These are phyloP conservation scores for Simmondsia chinensis DNA, from an alignment of 148 eudicot genomes.

Conservation along the genomic window DNA sequence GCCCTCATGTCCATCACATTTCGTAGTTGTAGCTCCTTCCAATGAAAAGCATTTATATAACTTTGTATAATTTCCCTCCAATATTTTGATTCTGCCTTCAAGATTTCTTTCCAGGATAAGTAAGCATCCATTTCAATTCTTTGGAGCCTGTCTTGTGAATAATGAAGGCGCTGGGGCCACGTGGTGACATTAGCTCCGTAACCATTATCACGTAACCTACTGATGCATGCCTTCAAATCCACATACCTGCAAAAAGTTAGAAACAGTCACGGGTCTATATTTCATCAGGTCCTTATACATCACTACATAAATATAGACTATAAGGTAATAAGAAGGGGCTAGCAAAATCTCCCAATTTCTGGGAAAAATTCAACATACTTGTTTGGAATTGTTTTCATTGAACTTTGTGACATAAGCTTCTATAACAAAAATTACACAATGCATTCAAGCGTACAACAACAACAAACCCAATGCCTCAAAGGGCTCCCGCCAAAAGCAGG, in stretches of 20 bases:
- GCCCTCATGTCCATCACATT: conserved; percentile 87
- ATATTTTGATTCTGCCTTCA: conserved; percentile 57
- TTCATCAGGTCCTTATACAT: too few species aligned
- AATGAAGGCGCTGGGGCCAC: conserved; percentile 72
- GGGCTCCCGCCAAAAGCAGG: too few species aligned
- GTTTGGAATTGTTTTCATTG: too few species aligned
- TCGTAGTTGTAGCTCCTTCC: conserved; percentile 31
- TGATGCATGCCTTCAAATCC: conserved; percentile 47
- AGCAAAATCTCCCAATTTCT: too few species aligned
- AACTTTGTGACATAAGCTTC: too few species aligned
- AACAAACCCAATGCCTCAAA: too few species aligned
- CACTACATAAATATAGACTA: too few species aligned
- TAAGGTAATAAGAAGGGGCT: too few species aligned
- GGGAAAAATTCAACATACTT: too few species aligned
- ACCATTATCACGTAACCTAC: conserved; percentile 44
- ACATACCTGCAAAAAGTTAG: conserved; percentile 37
- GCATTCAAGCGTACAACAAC: too few species aligned
- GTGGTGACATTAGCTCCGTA: conserved; percentile 46
- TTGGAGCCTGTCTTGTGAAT: conserved; percentile 54
- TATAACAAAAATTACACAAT: too few species aligned
- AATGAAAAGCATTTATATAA: conserved; percentile 34
- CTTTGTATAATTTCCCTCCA: conserved; percentile 46
- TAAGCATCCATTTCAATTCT: conserved; percentile 65
- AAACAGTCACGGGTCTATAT: too few species aligned
- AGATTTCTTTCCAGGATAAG: conserved; percentile 54